Evolutionary conservation across 441 rosid genomes (phyloP).

Genomic region (Erodium moschatum): DNA sequence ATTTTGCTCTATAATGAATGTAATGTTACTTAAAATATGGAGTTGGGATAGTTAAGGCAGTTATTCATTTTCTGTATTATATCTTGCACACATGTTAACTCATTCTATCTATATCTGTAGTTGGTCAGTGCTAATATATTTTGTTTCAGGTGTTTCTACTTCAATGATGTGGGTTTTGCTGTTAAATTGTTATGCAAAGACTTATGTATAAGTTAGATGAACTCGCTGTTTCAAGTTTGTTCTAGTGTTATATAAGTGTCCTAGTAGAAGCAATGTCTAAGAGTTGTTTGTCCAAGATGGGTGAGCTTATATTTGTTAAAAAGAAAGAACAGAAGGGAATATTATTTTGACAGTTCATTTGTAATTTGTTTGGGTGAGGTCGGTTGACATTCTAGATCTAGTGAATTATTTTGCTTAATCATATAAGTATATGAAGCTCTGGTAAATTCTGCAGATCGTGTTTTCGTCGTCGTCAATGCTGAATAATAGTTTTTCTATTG

Average conservation of each 20-base stretch:
- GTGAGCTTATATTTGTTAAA: background rate
- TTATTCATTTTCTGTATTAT: too few relatives aligned
- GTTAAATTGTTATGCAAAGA: background rate
- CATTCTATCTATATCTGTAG: background rate
- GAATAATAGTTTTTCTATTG: conserved; percentile 32
- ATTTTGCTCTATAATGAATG: background rate
- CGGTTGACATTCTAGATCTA: background rate
- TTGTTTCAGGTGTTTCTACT: background rate
- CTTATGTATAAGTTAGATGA: background rate
- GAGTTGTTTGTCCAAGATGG: background rate
- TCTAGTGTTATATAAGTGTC: too few relatives aligned
- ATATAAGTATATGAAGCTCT: conserved; percentile 5
- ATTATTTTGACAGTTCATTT: background rate
- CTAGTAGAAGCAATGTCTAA: background rate
- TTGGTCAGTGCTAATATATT: background rate
- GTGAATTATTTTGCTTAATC: background rate
- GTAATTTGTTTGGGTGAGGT: background rate
- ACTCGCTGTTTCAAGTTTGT: background rate
- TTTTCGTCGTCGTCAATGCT: conserved; percentile 30
- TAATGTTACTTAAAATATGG: background rate
- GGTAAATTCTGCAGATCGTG: conserved; percentile 31
- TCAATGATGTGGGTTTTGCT: background rate
- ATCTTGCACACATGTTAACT: background rate
- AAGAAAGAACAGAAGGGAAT: background rate
- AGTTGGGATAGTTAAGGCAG: too few relatives aligned